Conservation (phyloP, 371 early-diverging fungal genomes). For the Mortierella sp. region DNA sequence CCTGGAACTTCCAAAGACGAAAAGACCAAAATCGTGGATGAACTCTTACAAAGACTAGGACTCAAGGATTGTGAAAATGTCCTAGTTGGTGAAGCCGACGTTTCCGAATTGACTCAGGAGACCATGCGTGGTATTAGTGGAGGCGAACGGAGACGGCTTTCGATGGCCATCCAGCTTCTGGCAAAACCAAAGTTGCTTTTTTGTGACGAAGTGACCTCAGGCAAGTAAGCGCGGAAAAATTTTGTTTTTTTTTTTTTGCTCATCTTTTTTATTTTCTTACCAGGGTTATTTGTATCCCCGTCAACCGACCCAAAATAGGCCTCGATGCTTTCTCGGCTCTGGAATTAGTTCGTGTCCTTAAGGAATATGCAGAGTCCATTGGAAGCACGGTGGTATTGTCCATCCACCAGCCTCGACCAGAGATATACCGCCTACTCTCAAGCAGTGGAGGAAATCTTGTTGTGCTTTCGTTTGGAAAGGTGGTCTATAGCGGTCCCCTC, state of each 20-base stretch:
- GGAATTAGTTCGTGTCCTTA: constrained; percentile 18
- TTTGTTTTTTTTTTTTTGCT: not conserved
- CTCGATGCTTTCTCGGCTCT: constrained; percentile 26
- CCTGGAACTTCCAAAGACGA: not conserved
- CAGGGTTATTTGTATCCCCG: too few species aligned
- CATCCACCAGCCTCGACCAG: constrained; percentile 34
- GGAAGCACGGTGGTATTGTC: constrained; percentile 23
- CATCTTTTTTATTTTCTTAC: too few species aligned
- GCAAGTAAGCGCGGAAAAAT: not conserved
- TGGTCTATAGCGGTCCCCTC: constrained; percentile 23
- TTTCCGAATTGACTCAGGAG: not conserved
- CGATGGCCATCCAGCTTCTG: constrained; percentile 4
- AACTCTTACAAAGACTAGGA: constrained; percentile 9
- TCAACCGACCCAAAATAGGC: constrained; percentile 10
- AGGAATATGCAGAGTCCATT: constrained; percentile 6
- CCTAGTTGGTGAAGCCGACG: constrained; percentile 17
- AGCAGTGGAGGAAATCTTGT: constrained; percentile 13
- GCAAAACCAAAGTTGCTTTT: constrained; percentile 2
- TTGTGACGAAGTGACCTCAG: constrained; percentile 10
- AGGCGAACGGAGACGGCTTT: constrained; percentile 3
- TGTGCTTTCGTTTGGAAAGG: constrained; percentile 10
- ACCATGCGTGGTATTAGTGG: constrained; percentile 6
- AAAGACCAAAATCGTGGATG: constrained; percentile 5
- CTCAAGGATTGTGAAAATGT: constrained; percentile 23
- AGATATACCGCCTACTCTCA: constrained; percentile 22